These are phyloP conservation scores for Saturnispora halmiae DNA, from an alignment of 805 yeast genomes.

Conservation along the genomic window DNA sequence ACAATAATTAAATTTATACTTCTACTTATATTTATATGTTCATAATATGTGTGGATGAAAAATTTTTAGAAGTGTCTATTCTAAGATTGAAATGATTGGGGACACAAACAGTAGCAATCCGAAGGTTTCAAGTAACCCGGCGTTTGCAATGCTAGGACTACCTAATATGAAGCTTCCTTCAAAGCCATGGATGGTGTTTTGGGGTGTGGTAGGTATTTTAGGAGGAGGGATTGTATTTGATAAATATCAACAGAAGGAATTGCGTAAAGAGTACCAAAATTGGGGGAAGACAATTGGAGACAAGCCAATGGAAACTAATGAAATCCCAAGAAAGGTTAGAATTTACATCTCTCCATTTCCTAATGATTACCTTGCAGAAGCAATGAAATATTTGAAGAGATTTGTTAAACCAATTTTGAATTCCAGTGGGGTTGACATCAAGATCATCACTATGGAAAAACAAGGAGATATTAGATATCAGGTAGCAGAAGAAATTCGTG, in stretches of 20 bases:
- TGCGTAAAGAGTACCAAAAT: constrained; percentile 49
- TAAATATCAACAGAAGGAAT: constrained; percentile 56
- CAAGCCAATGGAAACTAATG: constrained; percentile 32
- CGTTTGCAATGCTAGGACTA: constrained; percentile 76
- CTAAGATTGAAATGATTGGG: constrained; percentile 11
- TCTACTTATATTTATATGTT: no score
- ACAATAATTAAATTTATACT: not conserved
- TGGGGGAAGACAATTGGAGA: constrained; percentile 32
- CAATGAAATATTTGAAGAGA: constrained; percentile 63
- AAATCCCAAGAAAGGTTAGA: constrained; percentile 64
- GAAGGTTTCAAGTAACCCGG: constrained; percentile 45
- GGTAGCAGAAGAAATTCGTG: constrained; percentile 78
- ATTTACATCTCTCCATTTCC: constrained; percentile 97
- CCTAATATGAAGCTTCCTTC: constrained; percentile 73
- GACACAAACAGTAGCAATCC: constrained; percentile 7
- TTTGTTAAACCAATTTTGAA: constrained; percentile 80
- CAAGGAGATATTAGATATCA: constrained; percentile 81
- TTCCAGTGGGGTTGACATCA: constrained; percentile 78
- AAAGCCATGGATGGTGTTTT: constrained; percentile 87
- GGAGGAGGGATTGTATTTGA: constrained; percentile 79
- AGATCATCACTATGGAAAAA: constrained; percentile 61
- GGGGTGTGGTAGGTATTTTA: constrained; percentile 56
- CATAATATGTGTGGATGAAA: no score
- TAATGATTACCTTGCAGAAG: constrained; percentile 71
- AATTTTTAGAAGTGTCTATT: no score